Base-by-base conservation (phyloP, 1,139 yeast species). In the Pichia norvegensis region DNA sequence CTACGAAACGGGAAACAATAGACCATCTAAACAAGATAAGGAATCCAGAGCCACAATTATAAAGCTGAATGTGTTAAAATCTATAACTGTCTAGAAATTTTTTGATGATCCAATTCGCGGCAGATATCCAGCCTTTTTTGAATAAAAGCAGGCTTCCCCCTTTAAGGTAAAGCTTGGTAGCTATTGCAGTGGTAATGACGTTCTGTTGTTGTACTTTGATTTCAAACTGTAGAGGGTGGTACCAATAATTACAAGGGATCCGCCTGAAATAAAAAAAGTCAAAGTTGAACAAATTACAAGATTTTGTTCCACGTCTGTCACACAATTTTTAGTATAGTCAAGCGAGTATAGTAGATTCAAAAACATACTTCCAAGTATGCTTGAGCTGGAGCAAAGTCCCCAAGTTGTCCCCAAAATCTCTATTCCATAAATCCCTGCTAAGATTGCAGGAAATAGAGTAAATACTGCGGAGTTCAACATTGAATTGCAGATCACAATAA, bases 381-480 rank as follows among this genome's bases (percentile, higher is more conserved):
- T 58, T 10, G 60, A 55, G 17, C 56, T 52, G 7, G 61, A 53
- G 42, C 62, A 62, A 10, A 60, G 38, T 1, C 66, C 66, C 62
- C 65, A 62, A 4, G 65, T 61, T 14, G 65, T 60, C 8, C 66
- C 66, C 31, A 62, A 44, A 20, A 62, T 54, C 19, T 62, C 65
- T 20, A 61, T 52, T 11, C 66, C 66, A 46, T 62, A 62, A 19
- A 61, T 55, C 27, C 60, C 57, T 9, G 64, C 66, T 22, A 61
- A 45, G 29, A 62, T 55, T 13, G 65, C 64, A 1, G 66, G 66
- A 42, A 61, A 59, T 38, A 61, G 38, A 2, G 66, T 61, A 45
- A 58, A 62, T 9, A 61, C 51, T n/a, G 60, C 47, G n/a, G 65
- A 60, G 42, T 61, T 61, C 27, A 62, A 43, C 27, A 56, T 45